phyloP scores from a whole-genome alignment of 805 yeast genomes.

The Lipomyces orientalis region DNA sequence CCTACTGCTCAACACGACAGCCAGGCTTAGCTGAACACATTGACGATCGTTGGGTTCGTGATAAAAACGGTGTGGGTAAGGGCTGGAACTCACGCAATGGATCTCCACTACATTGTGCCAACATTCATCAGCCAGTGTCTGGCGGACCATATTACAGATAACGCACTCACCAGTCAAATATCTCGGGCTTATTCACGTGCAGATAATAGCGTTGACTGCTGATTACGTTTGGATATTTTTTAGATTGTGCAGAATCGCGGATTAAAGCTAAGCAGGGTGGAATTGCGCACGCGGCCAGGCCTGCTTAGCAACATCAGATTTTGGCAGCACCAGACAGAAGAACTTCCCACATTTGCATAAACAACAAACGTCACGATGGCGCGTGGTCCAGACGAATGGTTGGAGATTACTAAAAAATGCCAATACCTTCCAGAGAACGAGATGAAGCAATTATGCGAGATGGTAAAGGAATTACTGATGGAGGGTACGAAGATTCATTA shows the following conservation, averaged over 20 bases:
- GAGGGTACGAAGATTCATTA: conserved; percentile 51
- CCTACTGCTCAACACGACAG: not conserved
- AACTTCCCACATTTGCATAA: not conserved
- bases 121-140: too few relatives aligned
- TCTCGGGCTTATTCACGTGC: too few relatives aligned
- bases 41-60: not conserved
- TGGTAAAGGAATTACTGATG: conserved; percentile 92
- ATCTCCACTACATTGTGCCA: not conserved
- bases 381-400: conserved; percentile 92
- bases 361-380: conserved; percentile 35
- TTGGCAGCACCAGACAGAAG: not conserved
- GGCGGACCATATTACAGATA: too few relatives aligned
- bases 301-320: not conserved
- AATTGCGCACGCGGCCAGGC: not conserved
- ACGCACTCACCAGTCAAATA: too few relatives aligned
- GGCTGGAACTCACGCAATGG: not conserved
- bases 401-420: conserved; percentile 90
- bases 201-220: too few relatives aligned
- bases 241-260: too few relatives aligned
- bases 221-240: too few relatives aligned
- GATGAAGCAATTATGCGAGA: conserved; percentile 95
- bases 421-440: conserved; percentile 86
- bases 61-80: not conserved
- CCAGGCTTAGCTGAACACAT: too few relatives aligned
- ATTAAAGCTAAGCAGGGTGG: not conserved